phyloP scores from a whole-genome alignment of 192 early-diverging fungal genomes.

The Podila clonocystis region DNA sequence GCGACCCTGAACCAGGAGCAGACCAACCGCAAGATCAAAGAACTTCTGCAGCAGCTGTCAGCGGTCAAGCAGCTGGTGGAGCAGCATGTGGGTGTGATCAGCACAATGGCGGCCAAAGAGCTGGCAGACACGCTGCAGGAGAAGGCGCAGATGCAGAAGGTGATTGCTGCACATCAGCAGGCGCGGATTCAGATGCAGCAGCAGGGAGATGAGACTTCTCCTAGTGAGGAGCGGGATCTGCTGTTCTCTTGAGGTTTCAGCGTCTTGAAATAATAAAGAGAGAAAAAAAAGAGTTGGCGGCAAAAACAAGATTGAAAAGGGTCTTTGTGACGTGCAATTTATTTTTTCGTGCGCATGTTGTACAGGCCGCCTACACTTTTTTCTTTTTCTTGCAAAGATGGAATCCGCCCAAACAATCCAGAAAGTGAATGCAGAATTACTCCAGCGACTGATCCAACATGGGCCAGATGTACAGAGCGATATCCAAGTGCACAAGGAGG shows the following conservation, averaged over 20 bases:
- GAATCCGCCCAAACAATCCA: not conserved
- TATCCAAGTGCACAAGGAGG: not conserved
- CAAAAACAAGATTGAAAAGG: no score
- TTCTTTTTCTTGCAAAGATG: not conserved
- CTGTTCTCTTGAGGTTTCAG: no score
- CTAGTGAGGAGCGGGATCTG: no score
- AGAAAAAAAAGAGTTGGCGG: no score
- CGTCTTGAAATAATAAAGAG: no score
- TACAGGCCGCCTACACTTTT: no score
- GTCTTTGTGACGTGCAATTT: no score
- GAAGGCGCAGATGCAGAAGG: constrained; percentile 1
- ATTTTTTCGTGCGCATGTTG: no score
- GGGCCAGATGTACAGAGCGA: constrained; percentile 3
- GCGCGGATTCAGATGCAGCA: not conserved
- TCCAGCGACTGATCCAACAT: constrained; percentile 9
- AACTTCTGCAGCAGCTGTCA: constrained; percentile 13
- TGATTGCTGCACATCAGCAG: not conserved
- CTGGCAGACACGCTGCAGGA: constrained; percentile 12
- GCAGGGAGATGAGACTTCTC: not conserved
- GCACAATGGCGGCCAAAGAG: constrained; percentile 26
- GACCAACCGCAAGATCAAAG: constrained; percentile 12
- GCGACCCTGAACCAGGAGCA: constrained; percentile 25
- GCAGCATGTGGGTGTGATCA: constrained; percentile 32
- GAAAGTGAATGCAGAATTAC: constrained; percentile 17
- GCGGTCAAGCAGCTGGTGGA: constrained; percentile 38